Conservation (phyloP, 2,329 filamentous ascomycete species). For the Hypoxylon sp. region DNA sequence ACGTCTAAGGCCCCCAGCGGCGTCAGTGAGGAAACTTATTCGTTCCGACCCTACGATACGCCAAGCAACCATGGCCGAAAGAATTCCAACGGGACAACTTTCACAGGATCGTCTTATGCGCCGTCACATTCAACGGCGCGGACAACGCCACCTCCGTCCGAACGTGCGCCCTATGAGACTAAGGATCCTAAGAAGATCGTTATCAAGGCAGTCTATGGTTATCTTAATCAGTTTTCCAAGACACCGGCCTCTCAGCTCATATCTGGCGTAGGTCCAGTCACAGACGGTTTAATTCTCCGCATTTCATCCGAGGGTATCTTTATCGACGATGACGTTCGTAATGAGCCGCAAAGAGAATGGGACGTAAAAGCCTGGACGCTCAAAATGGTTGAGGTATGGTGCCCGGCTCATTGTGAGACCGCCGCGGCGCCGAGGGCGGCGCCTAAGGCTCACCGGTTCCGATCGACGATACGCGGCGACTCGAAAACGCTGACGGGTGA, state of each 20-base stretch:
- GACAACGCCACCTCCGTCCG: conserved; percentile 85
- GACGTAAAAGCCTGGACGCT: conserved; percentile 98
- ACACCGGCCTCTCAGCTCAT: conserved; percentile 93
- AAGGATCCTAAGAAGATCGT: conserved; percentile 96
- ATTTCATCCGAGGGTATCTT: conserved; percentile 96
- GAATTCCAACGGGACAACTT: conserved; percentile 76
- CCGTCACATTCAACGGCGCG: conserved; percentile 85
- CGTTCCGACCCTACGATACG: conserved; percentile 82
- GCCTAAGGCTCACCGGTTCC: conserved; percentile 62
- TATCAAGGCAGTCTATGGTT: conserved; percentile 91
- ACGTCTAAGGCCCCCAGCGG: conserved; percentile 70
- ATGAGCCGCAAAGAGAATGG: conserved; percentile 96
- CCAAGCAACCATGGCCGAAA: conserved; percentile 69
- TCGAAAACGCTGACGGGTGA: conserved; percentile 69
- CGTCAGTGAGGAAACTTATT: conserved; percentile 75
- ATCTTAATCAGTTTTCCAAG: conserved; percentile 88
- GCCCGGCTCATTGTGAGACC: conserved; percentile 70
- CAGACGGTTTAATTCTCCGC: conserved; percentile 89
- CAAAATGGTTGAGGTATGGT: conserved; percentile 91
- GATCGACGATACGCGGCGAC: conserved; percentile 62
- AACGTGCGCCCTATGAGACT: conserved; percentile 83
- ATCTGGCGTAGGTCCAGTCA: conserved; percentile 85
- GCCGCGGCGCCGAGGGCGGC: conserved; percentile 59
- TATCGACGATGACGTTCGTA: conserved; percentile 94
- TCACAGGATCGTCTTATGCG: conserved; percentile 89